Conservation (phyloP, 2,329 filamentous ascomycete genomes). For the Ilyonectria sp. region DNA sequence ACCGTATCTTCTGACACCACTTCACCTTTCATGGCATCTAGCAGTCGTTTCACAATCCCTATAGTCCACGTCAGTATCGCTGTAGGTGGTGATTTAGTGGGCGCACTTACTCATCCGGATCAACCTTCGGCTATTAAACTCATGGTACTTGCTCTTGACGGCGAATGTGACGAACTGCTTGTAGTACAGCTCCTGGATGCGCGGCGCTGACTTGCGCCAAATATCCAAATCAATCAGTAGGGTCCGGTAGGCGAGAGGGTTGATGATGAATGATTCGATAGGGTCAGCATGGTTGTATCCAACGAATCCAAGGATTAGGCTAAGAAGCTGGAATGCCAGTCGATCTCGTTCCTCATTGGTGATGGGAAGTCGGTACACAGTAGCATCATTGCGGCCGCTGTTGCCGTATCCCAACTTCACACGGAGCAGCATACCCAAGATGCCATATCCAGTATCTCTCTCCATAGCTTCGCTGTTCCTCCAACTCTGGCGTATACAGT, state of each 20-base stretch:
- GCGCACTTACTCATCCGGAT: constrained; percentile 85
- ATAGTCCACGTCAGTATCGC: constrained; percentile 35
- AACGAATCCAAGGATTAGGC: constrained; percentile 86
- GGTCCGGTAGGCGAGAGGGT: constrained; percentile 93
- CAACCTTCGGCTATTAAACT: constrained; percentile 91
- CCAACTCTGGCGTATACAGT: constrained; percentile 92
- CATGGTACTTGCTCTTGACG: constrained; percentile 89
- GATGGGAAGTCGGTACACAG: constrained; percentile 60
- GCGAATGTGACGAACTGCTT: constrained; percentile 92
- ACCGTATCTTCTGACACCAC: constrained; percentile 80
- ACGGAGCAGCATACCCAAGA: constrained; percentile 86
- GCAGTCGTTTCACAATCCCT: constrained; percentile 91
- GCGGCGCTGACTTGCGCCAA: constrained; percentile 84
- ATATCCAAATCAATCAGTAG: constrained; percentile 93
- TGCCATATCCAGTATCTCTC: constrained; percentile 92
- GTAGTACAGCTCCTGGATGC: constrained; percentile 92
- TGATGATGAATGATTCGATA: constrained; percentile 92
- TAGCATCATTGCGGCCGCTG: constrained; percentile 48
- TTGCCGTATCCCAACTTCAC: constrained; percentile 79
- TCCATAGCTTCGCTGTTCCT: constrained; percentile 99
- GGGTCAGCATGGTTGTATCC: constrained; percentile 88
- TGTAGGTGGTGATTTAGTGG: not conserved
- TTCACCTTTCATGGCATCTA: constrained; percentile 93
- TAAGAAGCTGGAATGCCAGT: constrained; percentile 76
- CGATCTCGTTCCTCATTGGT: constrained; percentile 68